Evolutionary conservation across 164 flowering plant genomes (phyloP).

Genomic region (Tetrastigma voinierianum): DNA sequence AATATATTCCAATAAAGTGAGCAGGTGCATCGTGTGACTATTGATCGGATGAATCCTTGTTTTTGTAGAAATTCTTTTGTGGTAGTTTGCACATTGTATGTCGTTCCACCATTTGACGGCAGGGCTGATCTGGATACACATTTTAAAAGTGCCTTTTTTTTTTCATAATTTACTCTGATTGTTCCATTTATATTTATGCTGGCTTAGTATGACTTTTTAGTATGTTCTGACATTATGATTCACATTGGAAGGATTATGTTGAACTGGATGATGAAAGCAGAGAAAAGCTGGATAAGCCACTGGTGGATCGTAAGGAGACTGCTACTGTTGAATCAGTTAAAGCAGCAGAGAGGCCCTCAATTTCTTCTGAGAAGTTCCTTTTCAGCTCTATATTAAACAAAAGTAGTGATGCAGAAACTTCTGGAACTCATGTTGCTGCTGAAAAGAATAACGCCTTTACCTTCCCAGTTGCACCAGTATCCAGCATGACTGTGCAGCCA

Average conservation of each 20-base stretch:
- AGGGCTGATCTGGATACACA: too few species aligned
- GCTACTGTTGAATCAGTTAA: conserved; percentile 17
- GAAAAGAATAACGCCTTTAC: conserved; percentile 24
- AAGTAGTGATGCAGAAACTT: conserved; percentile 13
- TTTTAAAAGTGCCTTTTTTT: background rate
- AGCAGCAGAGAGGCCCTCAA: conserved; percentile 25
- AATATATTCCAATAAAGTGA: too few species aligned
- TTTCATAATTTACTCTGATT: background rate
- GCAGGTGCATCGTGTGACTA: too few species aligned
- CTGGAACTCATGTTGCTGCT: conserved; percentile 21
- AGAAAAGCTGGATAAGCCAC: conserved; percentile 19
- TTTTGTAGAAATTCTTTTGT: too few species aligned
- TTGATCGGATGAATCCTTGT: too few species aligned
- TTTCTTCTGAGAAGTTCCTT: conserved; percentile 24
- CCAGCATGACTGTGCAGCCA: conserved; percentile 20
- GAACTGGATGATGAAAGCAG: conserved; percentile 63
- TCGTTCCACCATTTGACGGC: too few species aligned
- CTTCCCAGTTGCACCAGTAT: conserved; percentile 18
- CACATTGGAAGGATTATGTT: conserved; percentile 47
- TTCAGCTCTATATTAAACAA: conserved; percentile 13
- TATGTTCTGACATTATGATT: background rate
- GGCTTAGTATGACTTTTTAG: too few species aligned
- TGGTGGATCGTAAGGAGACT: conserved; percentile 13
- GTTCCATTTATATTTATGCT: background rate
- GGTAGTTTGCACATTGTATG: too few species aligned